Evolutionary conservation across 2,329 filamentous ascomycete species (phyloP), one percentile per base, ranked within the genome.

Genomic region (Arachnomyces sp.): DNA sequence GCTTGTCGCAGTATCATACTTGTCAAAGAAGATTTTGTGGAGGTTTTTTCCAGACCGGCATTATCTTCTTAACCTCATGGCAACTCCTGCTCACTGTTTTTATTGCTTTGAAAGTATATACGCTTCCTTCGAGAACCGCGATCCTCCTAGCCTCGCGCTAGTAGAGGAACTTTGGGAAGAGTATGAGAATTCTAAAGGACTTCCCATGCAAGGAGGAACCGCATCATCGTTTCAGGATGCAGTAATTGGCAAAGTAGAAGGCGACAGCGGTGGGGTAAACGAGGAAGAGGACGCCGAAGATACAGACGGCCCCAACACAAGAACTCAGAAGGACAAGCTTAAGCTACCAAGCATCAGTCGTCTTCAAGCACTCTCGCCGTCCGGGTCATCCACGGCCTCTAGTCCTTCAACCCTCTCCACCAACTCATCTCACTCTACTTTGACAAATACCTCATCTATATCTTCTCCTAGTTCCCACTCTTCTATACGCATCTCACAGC

Each of bases 31-130:
- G 9, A 9, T 25, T 9, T 5, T 25, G 21, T 25, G 21, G 9
- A 25, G 5, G 21, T 5, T 9, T 9, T 25, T 9, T 25, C n/a
- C 5, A 25, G 9, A 5, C 21, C 21, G 21, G 9, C 9, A 25
- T 25, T 9, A 25, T 25, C 5, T 25, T 25, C 9, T 25, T 25
- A 25, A 25, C 21, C 21, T 25, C 21, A 96, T 96, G 90, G 90
- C 92, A 36, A 83, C 84, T 42, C 67, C 77, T 53, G 82, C 82
- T 44, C 90, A 96, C 66, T 95, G 89, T 65, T 80, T 90, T 56
- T 89, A 82, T 65, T 95, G 89, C 71, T 96, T 98, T 72, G 92
- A 98, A 66, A 74, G 74, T 31, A 79, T 98, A 29, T 74, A 78
- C 36, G 83, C 89, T 39, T 77, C 80, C 45, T 85, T 94, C 51